phyloP scores from a whole-genome alignment of 2,329 filamentous ascomycete genomes.

The Fusarium xyrophilum region DNA sequence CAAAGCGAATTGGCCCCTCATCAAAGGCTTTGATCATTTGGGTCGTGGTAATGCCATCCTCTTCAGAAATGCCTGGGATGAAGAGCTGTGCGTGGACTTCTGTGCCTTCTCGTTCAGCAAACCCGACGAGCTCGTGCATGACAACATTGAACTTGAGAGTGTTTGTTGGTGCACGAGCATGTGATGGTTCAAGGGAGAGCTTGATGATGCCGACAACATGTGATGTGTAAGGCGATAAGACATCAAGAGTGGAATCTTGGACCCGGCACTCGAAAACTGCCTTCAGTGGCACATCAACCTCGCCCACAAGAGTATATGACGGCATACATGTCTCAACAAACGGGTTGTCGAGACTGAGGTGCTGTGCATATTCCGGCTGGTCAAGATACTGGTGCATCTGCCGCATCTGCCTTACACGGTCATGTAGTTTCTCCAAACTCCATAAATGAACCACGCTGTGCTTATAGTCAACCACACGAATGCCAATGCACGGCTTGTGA shows the following conservation, averaged over 20 bases:
- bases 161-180: slow-evolving; percentile 87
- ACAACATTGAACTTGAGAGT: slow-evolving; percentile 98
- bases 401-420: slow-evolving; percentile 88
- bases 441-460: slow-evolving; percentile 86
- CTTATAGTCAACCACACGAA: slow-evolving; percentile 90
- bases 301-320: slow-evolving; percentile 89
- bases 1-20: slow-evolving; percentile 89
- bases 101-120: slow-evolving; percentile 93
- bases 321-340: slow-evolving; percentile 92
- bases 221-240: slow-evolving; percentile 89
- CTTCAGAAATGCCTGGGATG: slow-evolving; percentile 86
- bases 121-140: slow-evolving; percentile 94
- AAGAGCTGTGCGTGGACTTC: slow-evolving; percentile 98
- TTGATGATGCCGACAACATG: slow-evolving; percentile 91
- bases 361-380: slow-evolving; percentile 91
- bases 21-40: slow-evolving; percentile 95
- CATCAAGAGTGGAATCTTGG: slow-evolving; percentile 90
- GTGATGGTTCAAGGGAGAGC: slow-evolving; percentile 90
- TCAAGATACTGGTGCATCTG: slow-evolving; percentile 97
- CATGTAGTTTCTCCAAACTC: slow-evolving; percentile 91
- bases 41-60: slow-evolving; percentile 91
- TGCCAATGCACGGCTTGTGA: slow-evolving; percentile 86
- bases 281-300: slow-evolving; percentile 88
- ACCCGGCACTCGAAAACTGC: slow-evolving; percentile 95
- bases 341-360: slow-evolving; percentile 90